These are phyloP conservation scores for Theobroma cacao DNA, from an alignment of 345 rosid species.

Conservation along the genomic window DNA sequence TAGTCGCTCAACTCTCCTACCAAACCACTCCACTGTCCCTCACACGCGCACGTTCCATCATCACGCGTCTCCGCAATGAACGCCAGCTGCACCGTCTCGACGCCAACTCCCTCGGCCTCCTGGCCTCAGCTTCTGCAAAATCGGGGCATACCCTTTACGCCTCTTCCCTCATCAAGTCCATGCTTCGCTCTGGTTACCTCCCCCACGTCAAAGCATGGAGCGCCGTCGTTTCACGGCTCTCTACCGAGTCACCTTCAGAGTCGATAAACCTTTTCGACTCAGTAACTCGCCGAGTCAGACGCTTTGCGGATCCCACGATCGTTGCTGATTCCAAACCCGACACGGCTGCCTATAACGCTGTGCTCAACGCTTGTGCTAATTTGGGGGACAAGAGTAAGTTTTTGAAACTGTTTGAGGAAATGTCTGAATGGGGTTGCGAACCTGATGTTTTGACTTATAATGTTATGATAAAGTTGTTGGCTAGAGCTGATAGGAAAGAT, in stretches of 20 bases:
- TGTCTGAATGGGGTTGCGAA: conserved; percentile 55
- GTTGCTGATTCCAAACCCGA: conserved; percentile 70
- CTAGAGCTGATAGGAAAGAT: conserved; percentile 61
- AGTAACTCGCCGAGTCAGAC: conserved; percentile 48
- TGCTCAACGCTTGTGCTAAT: conserved; percentile 82
- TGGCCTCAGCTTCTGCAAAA: conserved; percentile 74
- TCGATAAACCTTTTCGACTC: conserved; percentile 59
- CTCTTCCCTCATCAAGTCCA: conserved; percentile 67
- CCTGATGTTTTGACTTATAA: conserved; percentile 81
- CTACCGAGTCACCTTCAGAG: conserved; percentile 61
- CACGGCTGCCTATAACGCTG: conserved; percentile 78
- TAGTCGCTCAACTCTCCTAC: conserved; percentile 79
- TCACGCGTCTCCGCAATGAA: conserved; percentile 90
- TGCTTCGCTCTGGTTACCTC: conserved; percentile 89
- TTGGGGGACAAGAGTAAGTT: conserved; percentile 61
- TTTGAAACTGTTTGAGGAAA: conserved; percentile 62
- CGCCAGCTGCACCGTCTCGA: conserved; percentile 90
- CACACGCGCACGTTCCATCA: conserved; percentile 78
- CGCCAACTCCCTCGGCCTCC: conserved; percentile 87
- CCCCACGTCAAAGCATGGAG: conserved; percentile 95
- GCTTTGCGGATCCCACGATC: conserved; percentile 42
- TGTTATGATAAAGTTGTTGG: conserved; percentile 83
- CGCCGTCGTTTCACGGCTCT: conserved; percentile 73
- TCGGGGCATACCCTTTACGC: conserved; percentile 75
- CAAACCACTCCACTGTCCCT: conserved; percentile 51